These are phyloP conservation scores for Crithidia bombi DNA, from an alignment of 208 protist genomes.

Conservation along the genomic window DNA sequence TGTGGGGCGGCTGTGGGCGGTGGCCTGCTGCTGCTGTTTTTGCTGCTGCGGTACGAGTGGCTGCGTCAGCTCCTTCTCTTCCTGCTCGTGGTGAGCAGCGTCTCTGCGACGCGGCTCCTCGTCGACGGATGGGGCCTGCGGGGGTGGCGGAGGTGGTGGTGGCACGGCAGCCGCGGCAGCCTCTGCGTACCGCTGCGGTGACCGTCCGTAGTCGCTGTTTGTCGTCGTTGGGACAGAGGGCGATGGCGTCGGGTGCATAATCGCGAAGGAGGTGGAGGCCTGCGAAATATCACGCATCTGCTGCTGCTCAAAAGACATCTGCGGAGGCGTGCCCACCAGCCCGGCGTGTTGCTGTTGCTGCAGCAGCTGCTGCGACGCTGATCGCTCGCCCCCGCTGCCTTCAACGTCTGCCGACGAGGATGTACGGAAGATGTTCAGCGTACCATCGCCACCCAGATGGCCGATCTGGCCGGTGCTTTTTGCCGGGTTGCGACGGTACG, in stretches of 20 bases:
- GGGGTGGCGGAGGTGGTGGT: neutral
- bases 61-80: neutral
- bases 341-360: neutral
- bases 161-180: neutral
- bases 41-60: neutral
- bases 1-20: neutral
- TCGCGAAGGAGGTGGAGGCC: slow-evolving; percentile 15
- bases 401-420: neutral
- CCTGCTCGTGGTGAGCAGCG: neutral
- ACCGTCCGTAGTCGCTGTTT: slow-evolving; percentile 24
- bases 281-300: slow-evolving; percentile 9
- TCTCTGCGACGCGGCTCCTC: neutral
- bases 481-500: slow-evolving; percentile 32
- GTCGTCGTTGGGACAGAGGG: slow-evolving; percentile 8
- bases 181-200: neutral
- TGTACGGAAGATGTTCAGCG: slow-evolving; percentile 18
- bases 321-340: slow-evolving; percentile 6
- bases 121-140: neutral
- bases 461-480: slow-evolving; percentile 21
- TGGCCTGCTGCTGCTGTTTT: neutral
- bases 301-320: neutral
- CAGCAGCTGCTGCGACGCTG: too few relatives aligned
- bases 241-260: slow-evolving; percentile 8
- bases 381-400: too few relatives aligned
- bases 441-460: slow-evolving; percentile 18